A percentile compares a stretch with the other conserved stretches of the same genome.
Evolutionary conservation across 148 eudicot genomes (phyloP).

Genomic region (Rhododendron williamsianum): DNA sequence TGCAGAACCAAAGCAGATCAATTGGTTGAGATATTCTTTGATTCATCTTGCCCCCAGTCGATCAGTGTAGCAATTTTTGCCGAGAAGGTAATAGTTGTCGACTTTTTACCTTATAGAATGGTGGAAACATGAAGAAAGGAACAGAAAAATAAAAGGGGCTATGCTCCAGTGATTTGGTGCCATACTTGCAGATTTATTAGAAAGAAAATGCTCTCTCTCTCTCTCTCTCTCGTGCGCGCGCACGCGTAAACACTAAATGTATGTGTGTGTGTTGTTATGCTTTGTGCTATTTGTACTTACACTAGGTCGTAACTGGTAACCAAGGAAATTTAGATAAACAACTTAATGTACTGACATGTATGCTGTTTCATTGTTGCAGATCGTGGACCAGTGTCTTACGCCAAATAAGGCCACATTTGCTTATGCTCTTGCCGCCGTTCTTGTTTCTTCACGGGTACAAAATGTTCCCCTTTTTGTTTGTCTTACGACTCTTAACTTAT

Average conservation of each 20-base stretch:
- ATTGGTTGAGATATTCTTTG: conserved; percentile 42
- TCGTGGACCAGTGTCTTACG: conserved; percentile 40
- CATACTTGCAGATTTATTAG: not conserved
- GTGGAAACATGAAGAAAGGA: not conserved
- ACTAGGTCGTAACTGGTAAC: not conserved
- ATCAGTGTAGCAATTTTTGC: conserved; percentile 55
- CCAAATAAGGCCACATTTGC: conserved; percentile 45
- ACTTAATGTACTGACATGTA: not conserved
- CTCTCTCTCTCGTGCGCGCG: too few relatives aligned
- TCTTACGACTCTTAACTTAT: not conserved
- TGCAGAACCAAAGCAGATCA: conserved; percentile 64
- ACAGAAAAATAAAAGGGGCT: not conserved
- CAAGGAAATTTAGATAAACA: not conserved
- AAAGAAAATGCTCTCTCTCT: not conserved
- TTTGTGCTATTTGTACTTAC: not conserved
- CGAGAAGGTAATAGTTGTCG: conserved; percentile 47
- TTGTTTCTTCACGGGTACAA: conserved; percentile 69
- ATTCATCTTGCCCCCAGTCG: conserved; percentile 60
- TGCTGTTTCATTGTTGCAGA: conserved; percentile 35
- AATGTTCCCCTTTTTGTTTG: not conserved
- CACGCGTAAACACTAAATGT: not conserved
- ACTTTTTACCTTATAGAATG: not conserved
- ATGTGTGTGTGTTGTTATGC: not conserved
- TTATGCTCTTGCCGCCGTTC: conserved; percentile 57
- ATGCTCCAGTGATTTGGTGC: not conserved